These are phyloP conservation scores for Sphagnum magellanicum DNA, from an alignment of 228 moss, liverwort and hornwort species.

Conservation along the genomic window DNA sequence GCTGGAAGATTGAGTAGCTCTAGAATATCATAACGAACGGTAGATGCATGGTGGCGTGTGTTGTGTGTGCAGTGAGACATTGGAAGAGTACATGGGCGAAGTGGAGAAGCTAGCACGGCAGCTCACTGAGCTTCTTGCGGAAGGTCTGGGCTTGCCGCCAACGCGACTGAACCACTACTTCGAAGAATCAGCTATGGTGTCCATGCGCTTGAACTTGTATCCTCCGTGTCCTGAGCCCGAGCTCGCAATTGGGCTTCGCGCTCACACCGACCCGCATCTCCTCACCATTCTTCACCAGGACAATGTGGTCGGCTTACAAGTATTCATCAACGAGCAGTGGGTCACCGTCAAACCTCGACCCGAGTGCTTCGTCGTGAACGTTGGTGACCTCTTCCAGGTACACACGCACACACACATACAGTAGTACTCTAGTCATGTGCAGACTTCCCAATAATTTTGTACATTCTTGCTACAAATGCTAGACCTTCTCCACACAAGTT, in stretches of 20 bases:
- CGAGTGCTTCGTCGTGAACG: constrained; percentile 72
- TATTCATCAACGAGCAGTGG: constrained; percentile 64
- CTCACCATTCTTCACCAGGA: constrained; percentile 87
- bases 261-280: constrained; percentile 77
- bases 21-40: no score
- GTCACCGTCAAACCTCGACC: constrained; percentile 68
- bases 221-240: constrained; percentile 44
- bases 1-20: no score
- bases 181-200: constrained; percentile 14
- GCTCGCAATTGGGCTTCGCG: constrained; percentile 36
- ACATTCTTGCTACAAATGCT: no score
- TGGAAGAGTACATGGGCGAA: constrained; percentile 27
- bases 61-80: constrained; percentile 1
- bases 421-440: no score
- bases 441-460: no score
- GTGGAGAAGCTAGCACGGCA: constrained; percentile 31
- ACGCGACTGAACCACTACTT: constrained; percentile 26
- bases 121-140: constrained; percentile 28
- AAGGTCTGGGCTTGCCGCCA: constrained; percentile 28
- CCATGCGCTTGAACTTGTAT: constrained; percentile 45
- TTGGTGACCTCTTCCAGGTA: constrained; percentile 88
- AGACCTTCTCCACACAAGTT: no score
- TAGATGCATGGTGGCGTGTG: no score
- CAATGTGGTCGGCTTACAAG: constrained; percentile 67
- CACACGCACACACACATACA: not conserved